These are phyloP conservation scores for Brassica cretica DNA, from an alignment of 345 rosid species.

Conservation along the genomic window DNA sequence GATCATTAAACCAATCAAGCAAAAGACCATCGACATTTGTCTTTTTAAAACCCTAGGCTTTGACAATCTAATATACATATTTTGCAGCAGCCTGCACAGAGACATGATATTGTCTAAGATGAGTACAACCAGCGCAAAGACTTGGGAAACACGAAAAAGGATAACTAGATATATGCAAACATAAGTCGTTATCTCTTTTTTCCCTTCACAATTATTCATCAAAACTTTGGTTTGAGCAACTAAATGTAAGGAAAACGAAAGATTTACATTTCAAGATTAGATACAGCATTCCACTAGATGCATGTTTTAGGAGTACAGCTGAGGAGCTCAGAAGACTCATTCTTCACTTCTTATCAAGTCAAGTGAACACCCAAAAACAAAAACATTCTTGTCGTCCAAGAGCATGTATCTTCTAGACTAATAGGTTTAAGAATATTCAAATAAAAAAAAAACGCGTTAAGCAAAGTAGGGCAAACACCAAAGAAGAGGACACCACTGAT, in stretches of 20 bases:
- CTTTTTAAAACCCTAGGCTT: not conserved
- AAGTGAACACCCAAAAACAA: not conserved
- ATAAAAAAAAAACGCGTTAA: not conserved
- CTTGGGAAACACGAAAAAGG: not conserved
- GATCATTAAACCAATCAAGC: slow-evolving; percentile 1
- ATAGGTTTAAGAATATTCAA: slow-evolving; percentile 8
- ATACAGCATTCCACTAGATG: slow-evolving; percentile 5
- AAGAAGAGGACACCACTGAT: not conserved
- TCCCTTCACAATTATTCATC: not conserved
- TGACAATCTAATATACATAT: not conserved
- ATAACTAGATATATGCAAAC: not conserved
- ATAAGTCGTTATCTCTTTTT: not conserved
- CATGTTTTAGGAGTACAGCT: not conserved
- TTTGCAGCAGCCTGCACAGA: not conserved
- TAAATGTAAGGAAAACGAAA: not conserved
- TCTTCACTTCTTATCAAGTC: slow-evolving; percentile 5
- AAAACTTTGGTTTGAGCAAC: not conserved
- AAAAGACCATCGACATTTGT: not conserved
- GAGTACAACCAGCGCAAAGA: not conserved
- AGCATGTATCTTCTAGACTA: not conserved
- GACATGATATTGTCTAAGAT: not conserved
- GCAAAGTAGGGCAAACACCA: not conserved
- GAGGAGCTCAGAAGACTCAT: not conserved
- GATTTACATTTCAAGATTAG: not conserved
- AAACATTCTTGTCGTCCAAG: slow-evolving; percentile 2